Conservation (phyloP, 2,329 filamentous ascomycete species). For the Orbilia blumenaviensis region DNA sequence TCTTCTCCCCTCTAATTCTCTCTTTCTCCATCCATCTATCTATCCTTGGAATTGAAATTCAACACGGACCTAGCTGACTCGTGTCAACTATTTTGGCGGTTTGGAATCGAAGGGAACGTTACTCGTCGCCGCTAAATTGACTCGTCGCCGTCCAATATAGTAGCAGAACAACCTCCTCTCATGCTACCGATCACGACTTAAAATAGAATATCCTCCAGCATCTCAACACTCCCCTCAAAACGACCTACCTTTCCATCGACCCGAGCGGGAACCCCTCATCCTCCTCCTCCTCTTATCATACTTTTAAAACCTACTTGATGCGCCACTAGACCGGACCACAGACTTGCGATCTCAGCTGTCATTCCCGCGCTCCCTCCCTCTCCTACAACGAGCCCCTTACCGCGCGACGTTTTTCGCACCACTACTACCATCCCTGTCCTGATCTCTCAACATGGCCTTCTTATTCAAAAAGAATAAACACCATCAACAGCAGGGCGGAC, state of each 20-base stretch:
- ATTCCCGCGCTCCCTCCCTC: too few relatives aligned
- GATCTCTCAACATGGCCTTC: slow-evolving; percentile 38
- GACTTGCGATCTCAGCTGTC: not conserved
- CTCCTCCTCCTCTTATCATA: not conserved
- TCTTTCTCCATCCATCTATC: not conserved
- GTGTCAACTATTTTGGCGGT: too few relatives aligned
- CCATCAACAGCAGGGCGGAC: slow-evolving; percentile 30
- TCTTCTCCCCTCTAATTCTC: not conserved
- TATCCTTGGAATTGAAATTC: too few relatives aligned
- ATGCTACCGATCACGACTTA: slow-evolving; percentile 30
- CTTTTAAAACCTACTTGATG: not conserved
- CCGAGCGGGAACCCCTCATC: not conserved
- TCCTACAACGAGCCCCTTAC: slow-evolving; percentile 15
- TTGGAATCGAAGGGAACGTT: too few relatives aligned
- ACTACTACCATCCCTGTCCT: not conserved
- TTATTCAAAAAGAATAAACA: slow-evolving; percentile 53
- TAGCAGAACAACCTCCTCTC: not conserved
- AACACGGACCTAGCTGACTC: not conserved
- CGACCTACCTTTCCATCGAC: not conserved
- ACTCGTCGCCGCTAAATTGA: not conserved
- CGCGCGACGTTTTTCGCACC: not conserved
- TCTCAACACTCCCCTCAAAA: not conserved
- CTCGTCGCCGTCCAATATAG: not conserved
- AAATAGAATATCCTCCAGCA: slow-evolving; percentile 4
- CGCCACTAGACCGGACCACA: not conserved